Base-by-base conservation (phyloP, 495 filamentous ascomycete species). In the Penicillium samsonianum region DNA sequence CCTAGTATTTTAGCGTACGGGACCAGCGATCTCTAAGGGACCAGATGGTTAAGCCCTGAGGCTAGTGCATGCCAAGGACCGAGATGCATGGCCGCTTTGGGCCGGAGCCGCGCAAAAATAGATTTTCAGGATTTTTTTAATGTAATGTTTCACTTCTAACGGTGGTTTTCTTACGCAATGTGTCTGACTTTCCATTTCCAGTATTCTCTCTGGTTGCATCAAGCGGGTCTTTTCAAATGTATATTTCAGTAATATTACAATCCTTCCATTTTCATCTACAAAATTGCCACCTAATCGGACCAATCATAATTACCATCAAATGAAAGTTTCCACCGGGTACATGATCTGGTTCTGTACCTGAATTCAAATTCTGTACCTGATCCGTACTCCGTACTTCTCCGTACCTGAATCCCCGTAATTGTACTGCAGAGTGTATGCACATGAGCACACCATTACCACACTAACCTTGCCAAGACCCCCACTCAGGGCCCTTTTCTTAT, bases 1-100 rank as follows among this genome's bases (percentile, higher is more conserved):
- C 49, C 25, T 28, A 41, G 38, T 25, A 16, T 6, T 16, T 4
- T 28, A 50, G 17, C 3, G 20, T 51, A 51, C 14, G 9, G 25
- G 30, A 52, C 49, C 30, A 40, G 12, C 31, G 22, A 40, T 26
- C 20, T 52, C 20, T 46, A 44, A 33, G 28, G 46, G 25, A 37
- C 38, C 25, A 19, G 31, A 40, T 9, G 31, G 19, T 37, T 47
- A 55, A 55, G 53, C 53, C 53, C 53, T 55, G 41, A 20, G 41
- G 23, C 42, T 40, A 55, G 53, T 35, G 51, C 22, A 41, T 2
- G 51, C 51, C 51, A 53, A 53, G 51, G 7, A 7, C 49, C 33
- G 8, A 53, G 51, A 7, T 35, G 33, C n/a, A 11, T n/a, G 12
- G 42, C 53, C 53, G 53, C 42, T 40, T 55, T 45, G 14, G 20